Evolutionary conservation across 345 rosid species (phyloP), one percentile per base, ranked within the genome.

Genomic region (Bruguiera parviflora): DNA sequence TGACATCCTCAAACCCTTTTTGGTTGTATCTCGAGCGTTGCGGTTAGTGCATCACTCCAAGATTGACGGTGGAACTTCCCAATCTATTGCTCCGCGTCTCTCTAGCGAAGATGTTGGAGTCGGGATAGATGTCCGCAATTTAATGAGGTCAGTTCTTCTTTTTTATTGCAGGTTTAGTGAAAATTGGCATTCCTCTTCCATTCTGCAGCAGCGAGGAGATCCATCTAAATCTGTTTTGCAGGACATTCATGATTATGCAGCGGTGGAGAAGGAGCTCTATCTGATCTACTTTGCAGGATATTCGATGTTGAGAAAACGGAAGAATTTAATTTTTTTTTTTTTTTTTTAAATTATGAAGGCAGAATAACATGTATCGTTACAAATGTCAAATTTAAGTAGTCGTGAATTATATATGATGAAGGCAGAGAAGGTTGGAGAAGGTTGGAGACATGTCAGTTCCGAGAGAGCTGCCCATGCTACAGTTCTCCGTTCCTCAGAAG

Each of bases 101-200:
- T 78, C 91, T 68, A 91, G 98, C 24, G 97, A 89, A 71, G 98
- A 91, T 67, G 98, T 91, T 20, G 98, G 98, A 43, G 97, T 94
- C 39, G 98, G 98, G 71, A 83, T 88, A 65, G 91, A 94, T 66
- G 96, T 91, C 53, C 89, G 98, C 53, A 88, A 91, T 66, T 76
- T 94, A 71, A 83, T 94, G 65, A 84, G 98, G 97, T 94, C 72
- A 65, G 57, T 1, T 28, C 52, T 20, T 73, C 25, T 37, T 32
- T 53, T 63, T 24, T 5, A 46, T 65, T 33, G 18, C 47, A 28
- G 57, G 49, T 13, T 43, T 43, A 3, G 49, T 43, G 49, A 43
- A 43, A 15, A 43, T 43, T 43, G 15, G 49, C 49, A 11, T 11
- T 43, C 19, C 49, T 13, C 19, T 15, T 5, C 5, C 49, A 13